A percentile compares a stretch with the other conserved stretches of the same genome.
These are phyloP conservation scores for Candida germanica DNA, from an alignment of 805 yeast species.

Conservation along the genomic window DNA sequence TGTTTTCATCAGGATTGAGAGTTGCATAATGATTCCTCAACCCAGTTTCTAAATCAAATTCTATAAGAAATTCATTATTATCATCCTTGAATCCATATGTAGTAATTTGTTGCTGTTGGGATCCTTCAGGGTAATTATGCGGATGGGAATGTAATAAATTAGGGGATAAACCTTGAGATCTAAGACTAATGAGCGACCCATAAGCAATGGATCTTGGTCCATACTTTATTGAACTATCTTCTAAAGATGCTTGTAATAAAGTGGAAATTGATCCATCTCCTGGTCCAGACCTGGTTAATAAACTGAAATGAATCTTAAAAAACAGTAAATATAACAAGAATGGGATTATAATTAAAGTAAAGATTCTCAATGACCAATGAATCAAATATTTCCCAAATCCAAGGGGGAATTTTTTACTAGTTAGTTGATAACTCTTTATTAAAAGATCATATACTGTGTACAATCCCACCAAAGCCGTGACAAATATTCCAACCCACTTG, in stretches of 20 bases:
- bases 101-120: slow-evolving; percentile 91
- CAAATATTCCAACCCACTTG: slow-evolving; percentile 80
- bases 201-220: slow-evolving; percentile 67
- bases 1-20: slow-evolving; percentile 20
- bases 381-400: slow-evolving; percentile 29
- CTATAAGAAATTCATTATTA: slow-evolving; percentile 79
- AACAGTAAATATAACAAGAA: slow-evolving; percentile 61
- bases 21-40: slow-evolving; percentile 28
- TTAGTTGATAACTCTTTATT: slow-evolving; percentile 39
- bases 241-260: slow-evolving; percentile 81
- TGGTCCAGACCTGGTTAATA: slow-evolving; percentile 79
- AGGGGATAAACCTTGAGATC: slow-evolving; percentile 70
- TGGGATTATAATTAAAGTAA: slow-evolving; percentile 70
- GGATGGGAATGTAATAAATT: slow-evolving; percentile 84
- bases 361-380: slow-evolving; percentile 74
- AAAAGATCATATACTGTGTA: slow-evolving; percentile 54
- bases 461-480: slow-evolving; percentile 58
- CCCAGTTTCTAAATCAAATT: slow-evolving; percentile 51
- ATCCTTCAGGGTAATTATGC: slow-evolving; percentile 85
- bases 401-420: slow-evolving; percentile 14
- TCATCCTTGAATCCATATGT: slow-evolving; percentile 86
- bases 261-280: slow-evolving; percentile 93
- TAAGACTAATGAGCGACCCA: slow-evolving; percentile 61
- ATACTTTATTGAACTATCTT: slow-evolving; percentile 57
- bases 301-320: slow-evolving; percentile 77